phyloP scores from a whole-genome alignment of 768 basidiomycete species.

The Tricholoma bakamatsutake region DNA sequence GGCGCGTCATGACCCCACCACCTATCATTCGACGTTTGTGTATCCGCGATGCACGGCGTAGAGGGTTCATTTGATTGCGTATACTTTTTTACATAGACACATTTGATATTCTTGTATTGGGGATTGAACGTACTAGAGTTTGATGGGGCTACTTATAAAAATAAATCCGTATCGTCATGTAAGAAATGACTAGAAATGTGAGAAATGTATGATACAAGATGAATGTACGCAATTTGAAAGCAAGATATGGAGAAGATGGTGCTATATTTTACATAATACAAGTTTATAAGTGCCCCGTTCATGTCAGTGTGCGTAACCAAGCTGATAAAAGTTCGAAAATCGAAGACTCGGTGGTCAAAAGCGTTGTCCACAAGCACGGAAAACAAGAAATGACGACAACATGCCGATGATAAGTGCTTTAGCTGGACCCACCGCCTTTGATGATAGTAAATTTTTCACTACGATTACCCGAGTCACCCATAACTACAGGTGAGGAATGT shows the following conservation, averaged over 20 bases:
- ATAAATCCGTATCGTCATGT: too few relatives aligned
- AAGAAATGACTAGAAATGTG: too few relatives aligned
- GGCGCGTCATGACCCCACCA: conserved; percentile 1
- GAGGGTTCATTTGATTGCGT: background rate
- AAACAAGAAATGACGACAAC: conserved; percentile 13
- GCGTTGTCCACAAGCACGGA: conserved; percentile 10
- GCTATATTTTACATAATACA: background rate
- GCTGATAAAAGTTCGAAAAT: background rate
- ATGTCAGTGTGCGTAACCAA: background rate
- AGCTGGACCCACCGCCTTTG: conserved; percentile 14
- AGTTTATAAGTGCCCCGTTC: background rate
- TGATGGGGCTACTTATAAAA: too few relatives aligned
- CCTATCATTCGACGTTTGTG: conserved; percentile 4
- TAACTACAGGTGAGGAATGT: conserved; percentile 33
- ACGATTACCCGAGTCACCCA: conserved; percentile 72
- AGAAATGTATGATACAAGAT: background rate
- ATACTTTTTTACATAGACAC: background rate
- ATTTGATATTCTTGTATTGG: background rate
- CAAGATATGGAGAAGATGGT: background rate
- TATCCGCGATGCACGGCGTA: background rate
- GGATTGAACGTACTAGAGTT: background rate
- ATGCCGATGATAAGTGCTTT: conserved; percentile 14
- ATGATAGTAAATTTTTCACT: conserved; percentile 66
- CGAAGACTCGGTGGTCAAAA: background rate
- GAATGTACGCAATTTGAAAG: background rate